Evolutionary conservation across 1,284 basidiomycete genomes (phyloP).

Genomic region (Ceratobasidium sp.): DNA sequence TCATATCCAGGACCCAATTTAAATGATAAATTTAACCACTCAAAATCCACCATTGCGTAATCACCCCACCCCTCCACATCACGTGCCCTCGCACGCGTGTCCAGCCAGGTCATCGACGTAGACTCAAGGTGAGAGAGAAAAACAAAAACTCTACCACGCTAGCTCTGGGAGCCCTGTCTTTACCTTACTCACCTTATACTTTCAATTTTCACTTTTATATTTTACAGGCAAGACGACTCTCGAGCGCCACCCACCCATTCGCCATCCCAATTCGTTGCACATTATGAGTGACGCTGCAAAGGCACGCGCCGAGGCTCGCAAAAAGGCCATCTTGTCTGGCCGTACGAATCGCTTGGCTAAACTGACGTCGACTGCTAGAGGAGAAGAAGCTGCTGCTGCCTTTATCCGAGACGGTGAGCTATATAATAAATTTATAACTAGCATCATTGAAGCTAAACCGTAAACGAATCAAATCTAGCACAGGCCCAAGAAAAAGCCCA

Average conservation of each 20-base stretch:
- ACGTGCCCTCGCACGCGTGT: slow-evolving; percentile 34
- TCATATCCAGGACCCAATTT: no score
- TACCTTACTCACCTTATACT: slow-evolving; percentile 1
- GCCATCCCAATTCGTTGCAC: slow-evolving; percentile 23
- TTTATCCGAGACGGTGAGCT: slow-evolving; percentile 67
- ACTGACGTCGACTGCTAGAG: slow-evolving; percentile 78
- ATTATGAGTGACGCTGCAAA: slow-evolving; percentile 44
- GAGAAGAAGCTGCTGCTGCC: slow-evolving; percentile 72
- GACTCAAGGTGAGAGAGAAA: slow-evolving; percentile 26
- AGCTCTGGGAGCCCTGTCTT: neutral
- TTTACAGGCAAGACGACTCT: neutral
- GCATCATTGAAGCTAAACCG: slow-evolving; percentile 40
- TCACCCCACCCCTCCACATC: neutral
- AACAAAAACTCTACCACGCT: slow-evolving; percentile 32
- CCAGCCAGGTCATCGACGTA: slow-evolving; percentile 42
- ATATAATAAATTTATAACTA: neutral
- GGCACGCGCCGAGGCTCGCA: slow-evolving; percentile 69
- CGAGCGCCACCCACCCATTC: slow-evolving; percentile 17
- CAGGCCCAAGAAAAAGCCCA: slow-evolving; percentile 46
- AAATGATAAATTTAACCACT: no score
- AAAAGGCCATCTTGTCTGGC: slow-evolving; percentile 77
- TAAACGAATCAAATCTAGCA: slow-evolving; percentile 38
- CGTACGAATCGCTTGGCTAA: slow-evolving; percentile 78
- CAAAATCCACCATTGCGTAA: no score
- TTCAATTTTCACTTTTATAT: neutral